Evolutionary conservation across 2,329 filamentous ascomycete genomes (phyloP), one percentile per base, ranked within the genome.

Genomic region (Myriosclerotinia curreyana): DNA sequence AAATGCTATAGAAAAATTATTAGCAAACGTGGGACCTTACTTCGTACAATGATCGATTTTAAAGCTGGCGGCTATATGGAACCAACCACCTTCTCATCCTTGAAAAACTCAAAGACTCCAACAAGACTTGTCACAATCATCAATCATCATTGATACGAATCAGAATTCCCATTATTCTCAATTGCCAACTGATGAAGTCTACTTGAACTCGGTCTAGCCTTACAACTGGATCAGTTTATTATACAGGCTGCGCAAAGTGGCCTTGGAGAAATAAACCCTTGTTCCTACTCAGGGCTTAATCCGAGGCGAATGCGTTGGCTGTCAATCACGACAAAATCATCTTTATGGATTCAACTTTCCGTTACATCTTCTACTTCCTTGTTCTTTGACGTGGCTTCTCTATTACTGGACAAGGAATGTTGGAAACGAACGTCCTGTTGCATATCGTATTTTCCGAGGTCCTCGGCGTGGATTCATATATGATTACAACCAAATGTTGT

Each of bases 341-440:
- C 12, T 17, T 46, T 46, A 20, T 58, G 28, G 17, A 4, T 34
- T 50, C 20, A 4, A 50, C 31, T 38, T 50, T 38, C 44, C 50
- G 31, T 46, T 54, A 49, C 49, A 54, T 54, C 38, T 54, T 36
- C 22, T 38, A 44, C 25, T 62, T 28, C 49, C 60, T 62, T 34
- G 49, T 62, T 38, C 34, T 46, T 58, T 28, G 14, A 46, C 54
- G 54, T 56, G 54, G 54, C 54, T 22, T 46, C 2, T 22, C 40
- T 56, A 34, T 46, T 22, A 34, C 17, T 46, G 54, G 40, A 22
- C 34, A n/a, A 8, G 15, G 28, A 34, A 12, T 11, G 12, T 56
- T 46, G 3, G 17, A 22, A 36, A 46, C 12, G 11, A 36, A 46
- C 12, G 11, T 31, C 46, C 34, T 46, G 54, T 46, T 58, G 54